Conservation (phyloP, 2,329 filamentous ascomycete species). For the Alternaria sp. region DNA sequence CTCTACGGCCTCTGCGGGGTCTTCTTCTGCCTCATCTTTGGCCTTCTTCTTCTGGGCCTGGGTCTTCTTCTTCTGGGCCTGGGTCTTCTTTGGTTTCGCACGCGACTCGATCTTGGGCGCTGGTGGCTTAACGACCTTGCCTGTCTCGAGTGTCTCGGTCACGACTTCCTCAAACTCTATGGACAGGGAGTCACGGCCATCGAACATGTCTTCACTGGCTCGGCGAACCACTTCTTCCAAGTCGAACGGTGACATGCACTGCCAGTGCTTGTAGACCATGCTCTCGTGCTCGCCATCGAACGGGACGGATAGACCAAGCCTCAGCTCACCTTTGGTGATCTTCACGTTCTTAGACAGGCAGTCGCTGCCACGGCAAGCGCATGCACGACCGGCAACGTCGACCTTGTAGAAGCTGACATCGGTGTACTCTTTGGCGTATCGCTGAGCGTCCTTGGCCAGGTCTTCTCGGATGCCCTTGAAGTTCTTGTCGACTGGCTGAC, state of each 20-base stretch:
- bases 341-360: slow-evolving; percentile 74
- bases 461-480: slow-evolving; percentile 76
- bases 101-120: slow-evolving; percentile 16
- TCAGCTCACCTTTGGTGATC: slow-evolving; percentile 79
- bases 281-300: slow-evolving; percentile 56
- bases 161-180: slow-evolving; percentile 74
- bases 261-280: slow-evolving; percentile 84
- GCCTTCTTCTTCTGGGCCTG: slow-evolving; percentile 24
- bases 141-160: slow-evolving; percentile 70
- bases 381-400: slow-evolving; percentile 42
- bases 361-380: slow-evolving; percentile 71
- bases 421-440: slow-evolving; percentile 14
- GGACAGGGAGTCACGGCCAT: slow-evolving; percentile 77
- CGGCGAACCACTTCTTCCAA: slow-evolving; percentile 66
- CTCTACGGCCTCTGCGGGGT: neutral
- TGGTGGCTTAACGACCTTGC: slow-evolving; percentile 70
- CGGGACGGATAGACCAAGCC: slow-evolving; percentile 65
- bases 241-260: slow-evolving; percentile 78
- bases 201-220: slow-evolving; percentile 66
- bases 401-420: slow-evolving; percentile 25
- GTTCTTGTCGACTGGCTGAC: slow-evolving; percentile 79
- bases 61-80: slow-evolving; percentile 25
- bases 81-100: slow-evolving; percentile 36
- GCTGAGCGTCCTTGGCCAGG: slow-evolving; percentile 19
- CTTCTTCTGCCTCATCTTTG: neutral